Evolutionary conservation across 2,329 filamentous ascomycete genomes (phyloP).

Genomic region (Fonsecaea nubica): DNA sequence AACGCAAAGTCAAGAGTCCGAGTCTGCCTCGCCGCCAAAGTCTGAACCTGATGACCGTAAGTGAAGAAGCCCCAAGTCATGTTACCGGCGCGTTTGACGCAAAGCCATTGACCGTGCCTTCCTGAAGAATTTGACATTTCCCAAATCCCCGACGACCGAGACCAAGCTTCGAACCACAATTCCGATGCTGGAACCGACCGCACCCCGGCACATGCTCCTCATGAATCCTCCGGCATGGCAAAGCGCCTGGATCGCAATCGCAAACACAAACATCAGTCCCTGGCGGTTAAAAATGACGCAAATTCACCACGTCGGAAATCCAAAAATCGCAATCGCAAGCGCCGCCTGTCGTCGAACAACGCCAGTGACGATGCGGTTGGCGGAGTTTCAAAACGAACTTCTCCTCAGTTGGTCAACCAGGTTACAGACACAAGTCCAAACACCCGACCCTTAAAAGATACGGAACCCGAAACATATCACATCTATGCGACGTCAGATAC

Average conservation of each 20-base stretch:
- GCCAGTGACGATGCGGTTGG: neutral
- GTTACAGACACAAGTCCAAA: neutral
- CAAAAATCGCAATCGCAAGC: constrained; percentile 18
- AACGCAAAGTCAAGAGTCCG: constrained; percentile 32
- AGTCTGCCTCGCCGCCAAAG: constrained; percentile 11
- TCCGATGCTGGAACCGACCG: neutral
- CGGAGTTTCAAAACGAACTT: neutral
- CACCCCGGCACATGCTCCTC: neutral
- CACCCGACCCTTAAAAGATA: constrained; percentile 26
- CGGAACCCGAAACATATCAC: constrained; percentile 38
- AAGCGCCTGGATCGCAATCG: neutral
- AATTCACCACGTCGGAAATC: constrained; percentile 5
- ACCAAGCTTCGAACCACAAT: neutral
- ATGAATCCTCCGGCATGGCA: constrained; percentile 13
- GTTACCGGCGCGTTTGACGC: neutral
- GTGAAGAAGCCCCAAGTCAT: neutral
- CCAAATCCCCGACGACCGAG: constrained; percentile 36
- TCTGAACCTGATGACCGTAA: constrained; percentile 27
- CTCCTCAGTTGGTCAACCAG: neutral
- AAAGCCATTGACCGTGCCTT: constrained; percentile 6
- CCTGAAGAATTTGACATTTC: constrained; percentile 34
- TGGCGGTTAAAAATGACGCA: neutral
- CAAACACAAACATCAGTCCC: neutral
- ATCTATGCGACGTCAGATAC: constrained; percentile 35
- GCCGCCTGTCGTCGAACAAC: constrained; percentile 4